Base-by-base conservation (phyloP, 1,139 yeast genomes). In the Scheffersomyces titani region DNA sequence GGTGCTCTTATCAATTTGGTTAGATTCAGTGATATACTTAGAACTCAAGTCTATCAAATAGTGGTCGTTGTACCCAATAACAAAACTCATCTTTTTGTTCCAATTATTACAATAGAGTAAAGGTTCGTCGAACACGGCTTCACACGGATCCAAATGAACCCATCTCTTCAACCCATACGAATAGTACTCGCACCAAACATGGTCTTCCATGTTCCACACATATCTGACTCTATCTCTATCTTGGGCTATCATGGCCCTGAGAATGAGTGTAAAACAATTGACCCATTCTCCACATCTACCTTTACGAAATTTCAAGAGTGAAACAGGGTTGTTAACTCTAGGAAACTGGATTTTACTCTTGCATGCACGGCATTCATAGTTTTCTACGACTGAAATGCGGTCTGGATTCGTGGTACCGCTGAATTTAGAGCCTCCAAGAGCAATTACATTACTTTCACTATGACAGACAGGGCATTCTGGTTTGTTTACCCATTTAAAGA, bases 201-300 rank as follows among this genome's bases (percentile, higher is more conserved):
- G 99, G 67, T 93, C 98, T 68, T 93, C 99, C 5, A 83, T 77
- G 69, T 92, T 92, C 96, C 96, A 90, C 1, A 92, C 78, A 67
- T 89, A 92, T 55, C 99, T 73, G 13, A 67, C 55, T 3, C 61
- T 52, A 50, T 62, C 61, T 18, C 49, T 53, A 21, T 58, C 55
- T 6, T 60, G 55, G 11, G 57, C 48, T 0, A 82, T 78, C 51
- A 79, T 59, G 0, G 97, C 86, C 49, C 86, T 80, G 57, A 93
- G 74, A 3, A 92, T 73, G 49, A 92, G 75, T 55, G 90, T 81
- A 67, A 93, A 92, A 61, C 96, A 84, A 65, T 90, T 90, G 56
- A 93, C 96, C 97, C 97, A 93, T 70, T 93, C 99, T 2, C 99
- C 99, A 73, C 99, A 93, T 51, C 99, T 77, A 0, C 98, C 98